Percentiles rank a stretch among this genome's conserved stretches.
Conservation (phyloP, 208 protist genomes). For the Leishmania braziliensis region DNA sequence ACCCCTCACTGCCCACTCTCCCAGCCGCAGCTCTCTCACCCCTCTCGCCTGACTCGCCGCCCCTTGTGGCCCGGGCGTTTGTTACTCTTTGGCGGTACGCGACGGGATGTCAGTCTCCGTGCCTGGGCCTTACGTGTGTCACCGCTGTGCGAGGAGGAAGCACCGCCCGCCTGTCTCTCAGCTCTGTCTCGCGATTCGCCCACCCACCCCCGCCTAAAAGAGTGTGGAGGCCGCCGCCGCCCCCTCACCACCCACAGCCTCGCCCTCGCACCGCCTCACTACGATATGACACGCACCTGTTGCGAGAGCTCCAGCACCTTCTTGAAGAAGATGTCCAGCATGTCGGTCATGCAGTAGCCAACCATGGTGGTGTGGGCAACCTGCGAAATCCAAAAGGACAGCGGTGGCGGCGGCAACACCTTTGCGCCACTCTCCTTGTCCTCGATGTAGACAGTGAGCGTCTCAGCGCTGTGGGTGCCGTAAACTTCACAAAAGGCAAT, state of each 20-base stretch:
- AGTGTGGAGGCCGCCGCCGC: background rate
- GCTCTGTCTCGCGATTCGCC: background rate
- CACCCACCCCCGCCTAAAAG: background rate
- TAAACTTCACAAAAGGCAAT: constrained; percentile 79
- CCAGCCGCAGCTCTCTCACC: too few relatives aligned
- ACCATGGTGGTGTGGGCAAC: constrained; percentile 44
- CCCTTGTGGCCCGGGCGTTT: background rate
- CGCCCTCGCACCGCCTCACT: background rate
- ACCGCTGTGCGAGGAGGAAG: background rate
- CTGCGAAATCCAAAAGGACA: constrained; percentile 50
- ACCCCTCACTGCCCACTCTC: background rate
- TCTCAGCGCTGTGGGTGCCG: constrained; percentile 58
- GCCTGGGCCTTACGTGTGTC: constrained; percentile 5
- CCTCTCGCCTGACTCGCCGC: background rate
- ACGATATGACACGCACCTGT: constrained; percentile 47
- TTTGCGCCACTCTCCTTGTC: constrained; percentile 42
- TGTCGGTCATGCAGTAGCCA: constrained; percentile 45
- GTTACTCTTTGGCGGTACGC: background rate
- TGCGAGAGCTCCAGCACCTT: constrained; percentile 50
- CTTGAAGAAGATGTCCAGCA: constrained; percentile 53
- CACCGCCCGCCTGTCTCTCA: background rate
- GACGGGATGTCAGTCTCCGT: background rate
- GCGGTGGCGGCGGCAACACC: constrained; percentile 57
- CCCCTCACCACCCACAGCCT: background rate
- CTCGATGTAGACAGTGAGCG: constrained; percentile 58